Conservation (phyloP, 2,329 filamentous ascomycete species). For the Ophiobolus disseminans region DNA sequence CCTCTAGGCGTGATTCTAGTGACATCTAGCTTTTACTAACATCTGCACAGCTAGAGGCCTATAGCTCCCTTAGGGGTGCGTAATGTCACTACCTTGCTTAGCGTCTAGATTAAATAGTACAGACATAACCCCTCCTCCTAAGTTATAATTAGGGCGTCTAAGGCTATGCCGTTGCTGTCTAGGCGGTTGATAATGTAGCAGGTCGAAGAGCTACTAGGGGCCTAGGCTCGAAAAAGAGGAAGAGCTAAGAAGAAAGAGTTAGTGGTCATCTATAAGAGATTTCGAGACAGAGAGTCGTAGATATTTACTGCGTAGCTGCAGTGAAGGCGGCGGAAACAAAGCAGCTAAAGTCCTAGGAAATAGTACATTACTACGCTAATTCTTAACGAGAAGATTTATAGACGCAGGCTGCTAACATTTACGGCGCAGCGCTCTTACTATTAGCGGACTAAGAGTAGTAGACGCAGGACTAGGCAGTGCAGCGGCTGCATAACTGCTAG, state of each 20-base stretch:
- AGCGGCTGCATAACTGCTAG: constrained; percentile 16
- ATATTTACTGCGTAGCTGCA: constrained; percentile 1
- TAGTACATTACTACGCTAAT: background rate
- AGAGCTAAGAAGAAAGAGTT: background rate
- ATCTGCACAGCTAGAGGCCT: constrained; percentile 7
- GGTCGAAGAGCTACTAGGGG: background rate
- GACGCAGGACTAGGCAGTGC: constrained; percentile 7
- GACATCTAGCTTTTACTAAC: background rate
- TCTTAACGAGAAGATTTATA: background rate
- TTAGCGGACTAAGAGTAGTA: background rate
- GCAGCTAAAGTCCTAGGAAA: background rate
- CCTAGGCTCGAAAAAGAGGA: background rate
- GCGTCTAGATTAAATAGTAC: constrained; percentile 1
- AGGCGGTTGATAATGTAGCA: background rate
- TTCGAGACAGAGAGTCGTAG: constrained; percentile 1
- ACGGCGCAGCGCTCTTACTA: background rate
- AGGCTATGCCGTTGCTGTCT: background rate
- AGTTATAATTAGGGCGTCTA: constrained; percentile 9
- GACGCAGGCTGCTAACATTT: background rate
- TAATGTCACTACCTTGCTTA: constrained; percentile 4
- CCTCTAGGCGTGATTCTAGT: constrained; percentile 7
- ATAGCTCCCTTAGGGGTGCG: constrained; percentile 7
- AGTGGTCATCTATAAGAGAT: constrained; percentile 1
- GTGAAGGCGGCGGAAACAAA: background rate
- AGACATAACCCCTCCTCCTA: constrained; percentile 6